A percentile compares a stretch with the other conserved stretches of the same genome.
Conservation (phyloP, 371 early-diverging fungal species). For the Haplosporangium sp. region DNA sequence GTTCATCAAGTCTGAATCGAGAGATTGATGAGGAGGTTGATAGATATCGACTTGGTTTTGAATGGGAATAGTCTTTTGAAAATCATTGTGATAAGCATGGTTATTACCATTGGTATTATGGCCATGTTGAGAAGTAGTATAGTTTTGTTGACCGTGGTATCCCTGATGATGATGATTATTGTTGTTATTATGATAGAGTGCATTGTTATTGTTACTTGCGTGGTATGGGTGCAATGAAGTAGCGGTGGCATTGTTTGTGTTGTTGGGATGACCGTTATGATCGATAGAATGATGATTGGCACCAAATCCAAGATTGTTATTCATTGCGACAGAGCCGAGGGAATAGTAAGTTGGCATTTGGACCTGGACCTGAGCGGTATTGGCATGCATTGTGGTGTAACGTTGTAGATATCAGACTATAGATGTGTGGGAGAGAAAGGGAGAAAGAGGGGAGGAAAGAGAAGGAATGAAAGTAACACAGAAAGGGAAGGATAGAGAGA, state of each 20-base stretch:
- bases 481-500: constrained; percentile 1
- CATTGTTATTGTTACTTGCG: constrained; percentile 3
- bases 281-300: background rate
- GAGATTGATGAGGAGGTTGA: constrained; percentile 39
- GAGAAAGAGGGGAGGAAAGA: too few species aligned
- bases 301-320: constrained; percentile 20
- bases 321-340: constrained; percentile 47
- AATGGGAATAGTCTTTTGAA: constrained; percentile 29
- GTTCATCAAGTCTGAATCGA: constrained; percentile 36
- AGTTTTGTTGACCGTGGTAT: constrained; percentile 18
- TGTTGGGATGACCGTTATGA: background rate
- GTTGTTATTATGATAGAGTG: constrained; percentile 11
- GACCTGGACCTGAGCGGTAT: constrained; percentile 51
- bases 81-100: constrained; percentile 24
- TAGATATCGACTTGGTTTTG: constrained; percentile 50
- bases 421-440: too few species aligned
- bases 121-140: constrained; percentile 5
- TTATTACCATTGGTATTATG: constrained; percentile 10
- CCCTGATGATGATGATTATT: background rate
- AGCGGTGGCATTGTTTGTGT: constrained; percentile 5
- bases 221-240: constrained; percentile 23
- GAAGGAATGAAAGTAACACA: background rate
- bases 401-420: too few species aligned
- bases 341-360: constrained; percentile 45
- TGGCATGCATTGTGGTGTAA: constrained; percentile 30